Evolutionary conservation across 805 yeast genomes (phyloP), one percentile per base, ranked within the genome.

Genomic region (Diddensiella transvaalensis): DNA sequence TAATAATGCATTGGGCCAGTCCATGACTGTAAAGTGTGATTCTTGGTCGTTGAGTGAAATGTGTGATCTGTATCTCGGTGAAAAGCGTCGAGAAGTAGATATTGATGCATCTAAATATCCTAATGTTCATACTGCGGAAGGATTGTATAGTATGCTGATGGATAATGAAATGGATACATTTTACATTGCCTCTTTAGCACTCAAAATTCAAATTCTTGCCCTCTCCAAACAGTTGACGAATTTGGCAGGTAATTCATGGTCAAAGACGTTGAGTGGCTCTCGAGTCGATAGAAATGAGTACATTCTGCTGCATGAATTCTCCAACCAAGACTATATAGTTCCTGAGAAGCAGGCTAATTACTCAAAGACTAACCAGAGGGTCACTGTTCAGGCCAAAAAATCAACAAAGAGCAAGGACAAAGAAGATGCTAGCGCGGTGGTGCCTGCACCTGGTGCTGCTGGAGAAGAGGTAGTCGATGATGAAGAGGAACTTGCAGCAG

Each of bases 211-310:
- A 67, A 83, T 93, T 50, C 69, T 93, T 46, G 87, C 97, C 1
- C 73, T 93, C 46, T 86, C 98, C 0, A 87, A 87, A 58, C 96
- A 90, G 61, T 73, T 93, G 60, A 93, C 99, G 1, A 85, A 84
- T 56, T 73, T 93, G 52, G 97, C 98, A 1, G 99, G 99, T 59
- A 93, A 93, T 65, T 91, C 96, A 0, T 93, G 99, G 99, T 78
- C 95, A 1, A 89, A 87, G 54, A 93, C 99, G 0, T 73, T 93
- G 44, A 83, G 88, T 44, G 99, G 99, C 67, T 88, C 97, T 0
- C 78, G 99, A 60, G 95, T 96, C 6, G 97, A 96, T 59, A 79
- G 99, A 70, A 91, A 91, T 68, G 98, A 93, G 66, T 93, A 72
- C 63, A 87, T 93, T 75, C 72, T 93, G 66, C 70, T 93, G 47